Base-by-base conservation (phyloP, 176 grass and related monocot genomes). In the Stipa capillata region DNA sequence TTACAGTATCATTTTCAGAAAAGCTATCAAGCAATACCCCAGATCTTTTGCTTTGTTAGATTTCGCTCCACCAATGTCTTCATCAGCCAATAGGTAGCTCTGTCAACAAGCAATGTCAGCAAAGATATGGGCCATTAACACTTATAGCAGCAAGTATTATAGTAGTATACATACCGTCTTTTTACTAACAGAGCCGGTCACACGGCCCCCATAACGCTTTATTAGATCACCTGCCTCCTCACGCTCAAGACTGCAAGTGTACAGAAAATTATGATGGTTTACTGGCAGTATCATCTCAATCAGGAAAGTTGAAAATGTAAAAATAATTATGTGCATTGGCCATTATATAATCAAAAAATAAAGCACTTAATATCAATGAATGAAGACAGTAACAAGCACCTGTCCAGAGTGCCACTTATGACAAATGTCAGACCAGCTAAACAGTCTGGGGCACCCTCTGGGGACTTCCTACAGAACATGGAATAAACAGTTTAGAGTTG, bases 341-440 rank as follows among this genome's bases (percentile, higher is more conserved):
- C 8, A 16, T 71, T 35, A 51, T 21, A 74, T 64, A 29, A 49
- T 49, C 31, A 70, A 29, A 68, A 52, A 68, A 74, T 20, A 86
- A 17, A 74, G 1, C 28, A 44, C 23, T 65, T 25, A 51, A 64
- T 42, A 61, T 64, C 21, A 83, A 43, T 15, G 17, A 76, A 64
- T 23, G 13, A 68, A 60, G 16, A 14, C 41, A 78, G 83, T 69
- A 61, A 72, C 37, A 57, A 74, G 29, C 80, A 97, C 97, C 97
- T 99, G 83, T 99, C 97, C 79, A 99, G 97, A 48, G 92, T 99
- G 21, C 92, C 97, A 79, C 92, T 95, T 81, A 99, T 96, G 53
- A 96, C 97, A 57, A 99, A 93, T 32, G 97, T 99, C 92, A 91
- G 68, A 89, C 90, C 92, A 91, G 86, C 53, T 83, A 99, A 93